These are phyloP conservation scores for Plasmodiophora brassicae DNA, from an alignment of 208 protist species.

Conservation along the genomic window DNA sequence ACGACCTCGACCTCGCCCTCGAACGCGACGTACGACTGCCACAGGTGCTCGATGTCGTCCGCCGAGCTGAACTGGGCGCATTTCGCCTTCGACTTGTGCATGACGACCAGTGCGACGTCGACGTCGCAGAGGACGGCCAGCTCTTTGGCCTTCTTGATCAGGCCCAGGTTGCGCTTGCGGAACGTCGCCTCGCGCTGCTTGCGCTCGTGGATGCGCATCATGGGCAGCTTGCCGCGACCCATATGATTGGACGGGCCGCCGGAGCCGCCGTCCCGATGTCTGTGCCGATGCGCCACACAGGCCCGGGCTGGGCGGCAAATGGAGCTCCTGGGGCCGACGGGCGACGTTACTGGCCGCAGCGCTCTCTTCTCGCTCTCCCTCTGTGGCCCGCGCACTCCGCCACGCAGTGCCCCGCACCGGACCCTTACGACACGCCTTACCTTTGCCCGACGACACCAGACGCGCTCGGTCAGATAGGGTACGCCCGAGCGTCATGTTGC, in stretches of 20 bases:
- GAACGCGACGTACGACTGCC: neutral
- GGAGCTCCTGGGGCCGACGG: too few species aligned
- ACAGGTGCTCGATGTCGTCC: neutral
- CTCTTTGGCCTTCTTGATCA: neutral
- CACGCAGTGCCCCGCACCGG: too few species aligned
- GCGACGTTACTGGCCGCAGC: too few species aligned
- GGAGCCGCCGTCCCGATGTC: too few species aligned
- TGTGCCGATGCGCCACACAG: too few species aligned
- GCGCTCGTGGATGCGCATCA: neutral
- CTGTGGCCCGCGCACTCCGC: too few species aligned
- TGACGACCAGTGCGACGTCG: neutral
- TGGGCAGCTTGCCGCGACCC: neutral
- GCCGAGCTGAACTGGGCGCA: neutral
- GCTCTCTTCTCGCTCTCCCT: too few species aligned
- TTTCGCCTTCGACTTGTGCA: neutral
- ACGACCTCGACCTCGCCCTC: neutral
- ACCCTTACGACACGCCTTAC: too few species aligned
- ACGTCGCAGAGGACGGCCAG: neutral
- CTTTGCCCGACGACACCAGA: too few species aligned
- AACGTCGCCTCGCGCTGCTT: neutral
- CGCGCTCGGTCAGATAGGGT: too few species aligned
- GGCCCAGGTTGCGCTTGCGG: neutral
- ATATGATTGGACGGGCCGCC: neutral
- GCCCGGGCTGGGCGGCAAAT: too few species aligned
- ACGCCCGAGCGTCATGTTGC: too few species aligned